Percentiles rank a stretch among this genome's conserved stretches.
These are phyloP conservation scores for Corylus heterophylla DNA, from an alignment of 306 rosid species.

Conservation along the genomic window DNA sequence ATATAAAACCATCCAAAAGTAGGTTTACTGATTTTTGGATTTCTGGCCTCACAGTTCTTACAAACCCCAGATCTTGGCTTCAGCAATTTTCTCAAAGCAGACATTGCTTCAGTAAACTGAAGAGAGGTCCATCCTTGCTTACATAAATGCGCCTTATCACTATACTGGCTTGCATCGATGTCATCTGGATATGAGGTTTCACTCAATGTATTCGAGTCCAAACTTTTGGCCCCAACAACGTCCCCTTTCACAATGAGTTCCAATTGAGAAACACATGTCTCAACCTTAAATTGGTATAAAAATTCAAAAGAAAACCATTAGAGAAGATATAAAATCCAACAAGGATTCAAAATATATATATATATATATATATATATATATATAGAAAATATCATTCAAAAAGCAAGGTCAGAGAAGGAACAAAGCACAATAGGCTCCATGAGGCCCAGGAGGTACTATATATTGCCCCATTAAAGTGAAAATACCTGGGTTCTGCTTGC, in stretches of 20 bases:
- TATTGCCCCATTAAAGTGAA: constrained; percentile 1
- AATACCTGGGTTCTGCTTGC: constrained; percentile 46
- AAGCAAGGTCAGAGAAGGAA: constrained; percentile 1
- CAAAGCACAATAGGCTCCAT: constrained; percentile 13
- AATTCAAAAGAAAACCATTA: neutral
- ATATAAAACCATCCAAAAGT: constrained; percentile 74
- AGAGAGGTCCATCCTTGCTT: constrained; percentile 70
- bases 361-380: too few relatives aligned
- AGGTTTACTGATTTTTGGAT: constrained; percentile 68
- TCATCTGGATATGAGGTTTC: constrained; percentile 27
- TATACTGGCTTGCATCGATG: constrained; percentile 23
- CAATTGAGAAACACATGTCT: constrained; percentile 49
- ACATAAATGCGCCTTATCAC: constrained; percentile 24
- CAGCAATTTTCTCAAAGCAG: constrained; percentile 52
- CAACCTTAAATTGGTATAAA: constrained; percentile 51
- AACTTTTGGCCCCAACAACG: constrained; percentile 49
- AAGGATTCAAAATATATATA: neutral
- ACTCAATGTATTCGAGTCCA: constrained; percentile 33
- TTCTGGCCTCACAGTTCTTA: constrained; percentile 38
- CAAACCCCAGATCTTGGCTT: constrained; percentile 31
- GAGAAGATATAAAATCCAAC: constrained; percentile 1
- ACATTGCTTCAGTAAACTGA: constrained; percentile 71
- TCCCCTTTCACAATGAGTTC: constrained; percentile 72
- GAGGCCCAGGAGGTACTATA: neutral
- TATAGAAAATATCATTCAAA: neutral